A percentile compares a stretch with the other conserved stretches of the same genome.
phyloP scores from a whole-genome alignment of 83 land plant genomes.

The Diphasiastrum complanatum region DNA sequence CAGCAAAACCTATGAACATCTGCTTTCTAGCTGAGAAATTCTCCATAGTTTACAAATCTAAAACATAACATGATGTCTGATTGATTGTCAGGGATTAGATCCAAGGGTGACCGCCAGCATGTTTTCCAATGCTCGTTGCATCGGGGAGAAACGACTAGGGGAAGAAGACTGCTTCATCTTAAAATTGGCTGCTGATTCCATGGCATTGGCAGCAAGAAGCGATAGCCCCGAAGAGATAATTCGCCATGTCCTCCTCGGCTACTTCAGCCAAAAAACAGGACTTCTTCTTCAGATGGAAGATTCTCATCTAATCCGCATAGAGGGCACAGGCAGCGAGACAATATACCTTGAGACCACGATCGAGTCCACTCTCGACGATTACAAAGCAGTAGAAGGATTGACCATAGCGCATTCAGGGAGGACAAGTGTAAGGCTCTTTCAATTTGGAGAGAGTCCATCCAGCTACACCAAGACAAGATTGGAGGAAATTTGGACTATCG shows the following conservation, averaged over 20 bases:
- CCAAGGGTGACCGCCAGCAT: constrained; percentile 5
- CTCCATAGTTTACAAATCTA: too few species aligned
- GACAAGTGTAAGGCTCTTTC: background rate
- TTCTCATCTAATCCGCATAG: constrained; percentile 1
- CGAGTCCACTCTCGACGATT: constrained; percentile 1
- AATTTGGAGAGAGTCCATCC: constrained; percentile 1
- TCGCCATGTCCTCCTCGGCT: too few species aligned
- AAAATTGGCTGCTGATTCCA: background rate
- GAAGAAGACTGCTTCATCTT: constrained; percentile 10
- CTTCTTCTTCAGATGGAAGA: constrained; percentile 9
- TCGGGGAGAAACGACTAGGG: constrained; percentile 3
- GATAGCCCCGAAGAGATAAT: background rate
- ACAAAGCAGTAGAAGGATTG: constrained; percentile 3
- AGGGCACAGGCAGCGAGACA: background rate
- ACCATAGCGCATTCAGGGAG: constrained; percentile 2
- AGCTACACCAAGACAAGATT: constrained; percentile 12
- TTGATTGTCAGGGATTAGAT: constrained; percentile 6
- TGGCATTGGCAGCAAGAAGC: background rate
- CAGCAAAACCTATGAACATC: too few species aligned
- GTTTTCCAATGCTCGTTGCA: constrained; percentile 1
- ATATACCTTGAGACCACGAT: constrained; percentile 1
- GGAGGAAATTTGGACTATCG: constrained; percentile 18
- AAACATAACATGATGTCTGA: too few species aligned
- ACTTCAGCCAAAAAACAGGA: constrained; percentile 6
- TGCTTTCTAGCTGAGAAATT: too few species aligned